Percentiles rank a stretch among this genome's conserved stretches.
phyloP scores from a whole-genome alignment of 352 stramenopile species.

The Elongisporangium prolatum region DNA sequence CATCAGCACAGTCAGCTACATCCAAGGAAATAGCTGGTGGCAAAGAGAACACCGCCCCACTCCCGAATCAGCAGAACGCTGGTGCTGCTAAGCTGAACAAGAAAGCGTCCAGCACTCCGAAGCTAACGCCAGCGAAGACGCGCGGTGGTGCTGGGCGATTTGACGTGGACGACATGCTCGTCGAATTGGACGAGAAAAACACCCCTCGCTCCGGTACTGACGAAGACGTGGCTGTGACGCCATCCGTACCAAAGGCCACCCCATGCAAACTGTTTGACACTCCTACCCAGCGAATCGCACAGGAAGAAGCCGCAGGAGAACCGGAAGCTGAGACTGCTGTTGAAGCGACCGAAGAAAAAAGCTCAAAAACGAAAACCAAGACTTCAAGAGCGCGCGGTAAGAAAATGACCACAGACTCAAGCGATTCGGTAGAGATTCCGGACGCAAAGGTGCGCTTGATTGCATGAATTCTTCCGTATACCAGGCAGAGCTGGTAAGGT shows the following conservation, averaged over 20 bases:
- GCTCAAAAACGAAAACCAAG: conserved; percentile 8
- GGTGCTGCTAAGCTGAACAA: conserved; percentile 12
- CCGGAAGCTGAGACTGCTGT: conserved; percentile 12
- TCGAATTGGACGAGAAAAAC: conserved; percentile 33
- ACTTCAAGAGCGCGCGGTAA: neutral
- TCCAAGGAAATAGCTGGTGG: neutral
- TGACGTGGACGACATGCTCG: conserved; percentile 51
- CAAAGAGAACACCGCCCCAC: neutral
- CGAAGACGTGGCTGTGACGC: conserved; percentile 9
- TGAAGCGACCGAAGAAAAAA: conserved; percentile 3
- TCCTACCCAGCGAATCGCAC: conserved; percentile 23
- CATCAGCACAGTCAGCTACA: conserved; percentile 4
- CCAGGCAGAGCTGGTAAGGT: no score
- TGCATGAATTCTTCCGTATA: neutral
- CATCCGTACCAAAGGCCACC: conserved; percentile 24
- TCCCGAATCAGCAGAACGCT: conserved; percentile 14
- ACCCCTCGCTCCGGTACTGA: conserved; percentile 7
- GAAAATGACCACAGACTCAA: neutral
- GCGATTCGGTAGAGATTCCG: neutral
- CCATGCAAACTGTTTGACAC: conserved; percentile 56
- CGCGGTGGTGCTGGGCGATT: conserved; percentile 24
- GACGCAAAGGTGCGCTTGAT: neutral
- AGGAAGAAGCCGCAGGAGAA: neutral
- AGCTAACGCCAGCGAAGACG: conserved; percentile 16
- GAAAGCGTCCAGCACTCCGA: conserved; percentile 14